A percentile compares a stretch with the other conserved stretches of the same genome.
Conservation (phyloP, 2,329 filamentous ascomycete genomes). For the Curvularia eragrostidis region DNA sequence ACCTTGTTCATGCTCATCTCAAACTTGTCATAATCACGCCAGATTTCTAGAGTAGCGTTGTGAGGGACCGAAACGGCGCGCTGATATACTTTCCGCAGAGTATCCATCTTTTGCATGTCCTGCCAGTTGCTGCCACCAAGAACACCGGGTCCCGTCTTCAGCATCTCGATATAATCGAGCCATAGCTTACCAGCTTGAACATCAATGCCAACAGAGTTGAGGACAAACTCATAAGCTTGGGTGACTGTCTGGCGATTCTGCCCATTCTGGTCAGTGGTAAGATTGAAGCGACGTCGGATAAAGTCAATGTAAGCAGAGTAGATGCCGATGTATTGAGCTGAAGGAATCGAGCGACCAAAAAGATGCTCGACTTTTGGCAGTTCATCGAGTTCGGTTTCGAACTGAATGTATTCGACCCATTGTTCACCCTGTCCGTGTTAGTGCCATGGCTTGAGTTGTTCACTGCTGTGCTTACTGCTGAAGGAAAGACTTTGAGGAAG, state of each 20-base stretch:
- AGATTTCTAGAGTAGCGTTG: slow-evolving; percentile 79
- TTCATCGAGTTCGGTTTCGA: slow-evolving; percentile 88
- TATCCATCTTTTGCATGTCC: slow-evolving; percentile 97
- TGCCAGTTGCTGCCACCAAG: slow-evolving; percentile 91
- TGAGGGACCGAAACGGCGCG: slow-evolving; percentile 88
- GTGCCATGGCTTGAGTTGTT: slow-evolving; percentile 13
- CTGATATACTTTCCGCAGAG: slow-evolving; percentile 89
- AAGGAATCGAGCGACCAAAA: slow-evolving; percentile 79
- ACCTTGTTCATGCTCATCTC: slow-evolving; percentile 93
- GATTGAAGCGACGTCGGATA: slow-evolving; percentile 86
- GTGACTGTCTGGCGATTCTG: slow-evolving; percentile 79
- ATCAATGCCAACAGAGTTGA: slow-evolving; percentile 88
- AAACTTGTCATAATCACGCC: slow-evolving; percentile 98
- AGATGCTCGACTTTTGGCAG: slow-evolving; percentile 80
- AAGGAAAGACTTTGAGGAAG: slow-evolving; percentile 87
- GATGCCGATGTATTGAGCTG: slow-evolving; percentile 81
- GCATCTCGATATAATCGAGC: slow-evolving; percentile 93
- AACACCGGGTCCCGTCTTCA: slow-evolving; percentile 84
- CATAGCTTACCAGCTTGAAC: slow-evolving; percentile 88
- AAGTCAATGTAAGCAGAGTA: slow-evolving; percentile 97
- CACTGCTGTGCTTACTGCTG: slow-evolving; percentile 72
- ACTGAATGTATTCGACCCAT: slow-evolving; percentile 86
- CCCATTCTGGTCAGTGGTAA: slow-evolving; percentile 79
- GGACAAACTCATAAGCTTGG: slow-evolving; percentile 89
- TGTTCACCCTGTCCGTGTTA: slow-evolving; percentile 79